phyloP scores from a whole-genome alignment of 2,329 filamentous ascomycete species.

The Pseudogymnoascus sp. region DNA sequence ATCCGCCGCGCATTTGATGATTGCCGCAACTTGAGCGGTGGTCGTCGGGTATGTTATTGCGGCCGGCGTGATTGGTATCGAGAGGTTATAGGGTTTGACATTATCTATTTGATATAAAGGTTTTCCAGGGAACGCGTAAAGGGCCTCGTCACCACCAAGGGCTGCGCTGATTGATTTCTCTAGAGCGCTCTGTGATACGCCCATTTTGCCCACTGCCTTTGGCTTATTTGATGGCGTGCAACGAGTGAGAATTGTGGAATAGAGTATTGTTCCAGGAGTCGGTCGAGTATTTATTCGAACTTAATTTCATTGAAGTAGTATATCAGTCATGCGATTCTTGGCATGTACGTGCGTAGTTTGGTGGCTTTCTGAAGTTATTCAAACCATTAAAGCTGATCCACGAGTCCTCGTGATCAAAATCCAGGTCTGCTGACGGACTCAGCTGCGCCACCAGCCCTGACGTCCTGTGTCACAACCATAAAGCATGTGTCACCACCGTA shows the following conservation, averaged over 20 bases:
- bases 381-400: not conserved
- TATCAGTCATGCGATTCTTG: not conserved
- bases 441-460: not conserved
- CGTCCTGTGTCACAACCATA: not conserved
- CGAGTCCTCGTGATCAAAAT: not conserved
- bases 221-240: not conserved
- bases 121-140: constrained; percentile 18
- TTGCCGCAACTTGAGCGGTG: constrained; percentile 31
- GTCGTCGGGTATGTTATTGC: constrained; percentile 22
- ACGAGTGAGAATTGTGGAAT: not conserved
- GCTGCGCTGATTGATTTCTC: constrained; percentile 1
- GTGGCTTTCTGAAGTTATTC: not conserved
- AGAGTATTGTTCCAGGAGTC: not conserved
- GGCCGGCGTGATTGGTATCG: constrained; percentile 15
- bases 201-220: not conserved
- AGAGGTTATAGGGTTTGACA: constrained; percentile 20
- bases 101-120: constrained; percentile 15
- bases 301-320: not conserved
- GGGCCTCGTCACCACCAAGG: constrained; percentile 13
- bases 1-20: constrained; percentile 37
- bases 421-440: not conserved
- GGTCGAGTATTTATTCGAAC: not conserved
- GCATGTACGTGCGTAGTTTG: not conserved
- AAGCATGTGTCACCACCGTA: not conserved
- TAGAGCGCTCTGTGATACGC: not conserved